Percentiles rank a stretch among this genome's conserved stretches.
These are phyloP conservation scores for Boletus pseudopeckii DNA, from an alignment of 768 basidiomycete genomes.

Conservation along the genomic window DNA sequence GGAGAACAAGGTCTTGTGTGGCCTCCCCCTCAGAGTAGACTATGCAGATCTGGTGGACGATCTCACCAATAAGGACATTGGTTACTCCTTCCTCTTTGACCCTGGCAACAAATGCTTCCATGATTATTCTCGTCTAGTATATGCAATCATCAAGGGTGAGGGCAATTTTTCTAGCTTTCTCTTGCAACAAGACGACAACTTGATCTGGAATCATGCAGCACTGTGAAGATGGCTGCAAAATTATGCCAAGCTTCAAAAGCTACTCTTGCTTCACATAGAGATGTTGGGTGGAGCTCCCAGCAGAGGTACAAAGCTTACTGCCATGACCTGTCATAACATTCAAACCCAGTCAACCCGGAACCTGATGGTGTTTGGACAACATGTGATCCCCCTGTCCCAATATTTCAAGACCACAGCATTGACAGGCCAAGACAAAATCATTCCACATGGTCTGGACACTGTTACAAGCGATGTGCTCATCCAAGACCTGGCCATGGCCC, in stretches of 20 bases:
- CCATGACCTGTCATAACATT: background rate
- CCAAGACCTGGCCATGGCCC: background rate
- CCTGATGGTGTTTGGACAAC: background rate
- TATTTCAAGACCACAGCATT: too few species aligned
- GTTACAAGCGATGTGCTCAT: background rate
- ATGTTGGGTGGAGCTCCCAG: constrained; percentile 17
- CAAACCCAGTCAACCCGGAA: background rate
- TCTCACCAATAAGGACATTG: too few species aligned
- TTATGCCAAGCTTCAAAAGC: constrained; percentile 7
- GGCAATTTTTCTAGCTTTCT: background rate
- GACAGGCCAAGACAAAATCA: background rate
- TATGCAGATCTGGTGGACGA: too few species aligned
- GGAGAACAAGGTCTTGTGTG: too few species aligned
- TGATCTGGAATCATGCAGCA: background rate
- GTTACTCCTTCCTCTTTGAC: too few species aligned
- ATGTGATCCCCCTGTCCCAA: background rate
- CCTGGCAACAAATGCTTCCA: too few species aligned
- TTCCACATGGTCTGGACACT: background rate
- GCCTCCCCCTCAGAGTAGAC: too few species aligned
- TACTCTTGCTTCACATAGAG: background rate
- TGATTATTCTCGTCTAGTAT: too few species aligned
- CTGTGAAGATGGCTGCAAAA: constrained; percentile 1
- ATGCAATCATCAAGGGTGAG: accelerated
- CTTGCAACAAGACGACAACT: accelerated
- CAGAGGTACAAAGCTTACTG: constrained; percentile 5